Conservation (phyloP, 2,329 filamentous ascomycete species). For the Geosmithia morbida region DNA sequence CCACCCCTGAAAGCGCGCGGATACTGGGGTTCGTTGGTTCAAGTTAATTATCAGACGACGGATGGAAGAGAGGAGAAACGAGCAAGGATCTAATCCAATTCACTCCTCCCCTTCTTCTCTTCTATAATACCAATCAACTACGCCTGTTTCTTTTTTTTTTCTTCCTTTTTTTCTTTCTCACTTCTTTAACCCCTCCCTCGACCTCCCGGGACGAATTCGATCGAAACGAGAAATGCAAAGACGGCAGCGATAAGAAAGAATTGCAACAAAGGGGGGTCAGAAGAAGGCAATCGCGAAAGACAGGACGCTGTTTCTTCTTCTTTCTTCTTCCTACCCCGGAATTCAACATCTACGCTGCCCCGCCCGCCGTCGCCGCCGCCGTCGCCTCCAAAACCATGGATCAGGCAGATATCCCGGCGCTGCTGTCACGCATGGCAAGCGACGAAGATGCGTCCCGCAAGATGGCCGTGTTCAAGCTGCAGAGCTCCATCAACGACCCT, state of each 20-base stretch:
- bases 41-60: neutral
- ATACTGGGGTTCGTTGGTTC: neutral
- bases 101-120: no score
- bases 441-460: constrained; percentile 86
- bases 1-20: neutral
- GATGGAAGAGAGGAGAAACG: neutral
- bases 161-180: no score
- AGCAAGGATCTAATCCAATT: neutral
- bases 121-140: no score
- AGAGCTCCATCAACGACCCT: constrained; percentile 87
- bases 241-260: neutral
- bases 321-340: neutral
- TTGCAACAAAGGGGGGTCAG: neutral
- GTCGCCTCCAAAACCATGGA: constrained; percentile 32
- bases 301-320: no score
- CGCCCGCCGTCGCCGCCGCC: neutral
- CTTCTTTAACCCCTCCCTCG: neutral
- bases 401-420: constrained; percentile 51
- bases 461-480: constrained; percentile 98
- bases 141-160: no score
- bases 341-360: no score
- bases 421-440: constrained; percentile 48
- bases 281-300: neutral
- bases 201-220: neutral
- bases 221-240: neutral